A percentile compares a stretch with the other conserved stretches of the same genome.
These are phyloP conservation scores for Fusarium vanettenii DNA, from an alignment of 2,329 filamentous ascomycete species.

Conservation along the genomic window DNA sequence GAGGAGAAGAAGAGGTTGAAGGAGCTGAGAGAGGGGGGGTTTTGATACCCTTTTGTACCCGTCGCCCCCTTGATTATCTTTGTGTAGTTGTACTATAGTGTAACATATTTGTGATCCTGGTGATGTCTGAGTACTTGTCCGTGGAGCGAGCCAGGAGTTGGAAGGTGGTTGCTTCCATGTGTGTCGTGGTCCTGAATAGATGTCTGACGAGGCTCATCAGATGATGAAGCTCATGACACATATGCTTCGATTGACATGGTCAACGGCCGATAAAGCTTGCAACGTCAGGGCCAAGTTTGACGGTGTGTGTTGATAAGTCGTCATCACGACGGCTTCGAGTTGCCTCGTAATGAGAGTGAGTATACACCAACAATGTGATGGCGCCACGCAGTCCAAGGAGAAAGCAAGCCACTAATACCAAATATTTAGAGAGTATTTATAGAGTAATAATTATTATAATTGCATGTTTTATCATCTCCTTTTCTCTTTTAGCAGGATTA, in stretches of 20 bases:
- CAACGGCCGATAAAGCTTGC: not conserved
- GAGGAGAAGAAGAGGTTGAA: constrained; percentile 76
- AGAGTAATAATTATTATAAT: no score
- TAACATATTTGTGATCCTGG: not conserved
- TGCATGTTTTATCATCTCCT: no score
- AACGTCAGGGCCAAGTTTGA: not conserved
- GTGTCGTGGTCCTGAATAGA: not conserved
- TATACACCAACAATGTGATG: not conserved
- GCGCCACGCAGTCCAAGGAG: not conserved
- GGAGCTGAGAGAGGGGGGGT: constrained; percentile 47
- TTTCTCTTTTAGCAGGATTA: no score
- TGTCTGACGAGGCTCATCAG: not conserved
- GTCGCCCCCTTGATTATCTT: not conserved
- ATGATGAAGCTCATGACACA: not conserved
- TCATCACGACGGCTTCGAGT: not conserved
- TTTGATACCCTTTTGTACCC: constrained; percentile 19
- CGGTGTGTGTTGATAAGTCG: not conserved
- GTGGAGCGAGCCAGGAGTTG: not conserved
- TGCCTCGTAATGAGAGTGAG: not conserved
- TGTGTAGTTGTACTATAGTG: not conserved
- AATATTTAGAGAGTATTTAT: no score
- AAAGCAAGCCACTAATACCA: no score
- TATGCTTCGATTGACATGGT: not conserved
- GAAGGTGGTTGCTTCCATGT: not conserved
- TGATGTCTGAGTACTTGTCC: not conserved